Conservation (phyloP, 2,329 filamentous ascomycete genomes). For the Ascosphaera aggregata region DNA sequence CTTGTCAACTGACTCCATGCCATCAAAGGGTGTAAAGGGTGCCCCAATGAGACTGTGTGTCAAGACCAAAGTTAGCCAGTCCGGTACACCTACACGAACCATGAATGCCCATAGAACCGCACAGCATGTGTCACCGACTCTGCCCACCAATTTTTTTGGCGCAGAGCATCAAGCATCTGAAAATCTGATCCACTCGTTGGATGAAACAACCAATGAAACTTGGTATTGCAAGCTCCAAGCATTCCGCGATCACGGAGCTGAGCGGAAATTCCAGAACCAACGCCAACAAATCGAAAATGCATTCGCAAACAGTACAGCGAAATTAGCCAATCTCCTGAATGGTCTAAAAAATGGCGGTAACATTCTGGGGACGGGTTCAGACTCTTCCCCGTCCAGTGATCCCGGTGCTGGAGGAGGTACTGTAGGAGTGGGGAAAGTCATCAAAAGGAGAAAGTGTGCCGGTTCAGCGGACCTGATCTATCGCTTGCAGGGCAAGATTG, state of each 20-base stretch:
- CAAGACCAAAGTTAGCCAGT: constrained; percentile 51
- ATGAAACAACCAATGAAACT: constrained; percentile 19
- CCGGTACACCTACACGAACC: constrained; percentile 15
- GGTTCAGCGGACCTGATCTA: neutral
- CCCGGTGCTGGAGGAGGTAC: neutral
- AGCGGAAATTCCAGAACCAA: constrained; percentile 44
- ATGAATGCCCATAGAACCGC: neutral
- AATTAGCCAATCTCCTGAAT: neutral
- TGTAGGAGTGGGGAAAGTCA: neutral
- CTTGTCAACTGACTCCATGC: constrained; percentile 92
- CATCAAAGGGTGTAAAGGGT: constrained; percentile 95
- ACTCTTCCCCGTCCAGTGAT: neutral
- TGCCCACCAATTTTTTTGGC: too few species aligned
- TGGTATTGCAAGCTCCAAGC: constrained; percentile 95
- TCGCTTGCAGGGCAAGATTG: neutral
- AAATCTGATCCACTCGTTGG: constrained; percentile 1
- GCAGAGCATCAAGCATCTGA: too few species aligned
- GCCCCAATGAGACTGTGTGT: constrained; percentile 84
- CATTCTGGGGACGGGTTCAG: constrained; percentile 12
- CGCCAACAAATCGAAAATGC: constrained; percentile 1
- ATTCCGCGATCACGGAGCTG: constrained; percentile 86
- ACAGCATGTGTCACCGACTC: too few species aligned
- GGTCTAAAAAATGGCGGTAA: constrained; percentile 22
- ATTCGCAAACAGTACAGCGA: neutral
- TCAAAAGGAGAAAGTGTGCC: neutral